Percentiles rank a stretch among this genome's conserved stretches.
Conservation (phyloP, 2,329 filamentous ascomycete species). For the Neopestalotiopsis sp. region DNA sequence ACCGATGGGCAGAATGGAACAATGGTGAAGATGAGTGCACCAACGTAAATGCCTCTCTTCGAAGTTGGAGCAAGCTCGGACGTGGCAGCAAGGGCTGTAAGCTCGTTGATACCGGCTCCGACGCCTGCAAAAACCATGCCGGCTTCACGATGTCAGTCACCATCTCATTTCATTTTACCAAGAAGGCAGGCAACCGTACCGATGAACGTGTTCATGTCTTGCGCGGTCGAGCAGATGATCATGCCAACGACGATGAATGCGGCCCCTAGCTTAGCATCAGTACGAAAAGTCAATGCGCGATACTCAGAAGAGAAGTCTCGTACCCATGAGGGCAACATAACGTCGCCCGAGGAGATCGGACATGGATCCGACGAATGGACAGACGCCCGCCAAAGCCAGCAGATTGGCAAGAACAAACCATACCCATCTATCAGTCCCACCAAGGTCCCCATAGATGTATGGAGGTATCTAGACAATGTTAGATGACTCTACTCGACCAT, state of each 20-base stretch:
- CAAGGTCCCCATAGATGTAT: conserved; percentile 65
- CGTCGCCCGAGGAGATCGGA: conserved; percentile 69
- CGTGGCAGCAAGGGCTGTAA: conserved; percentile 71
- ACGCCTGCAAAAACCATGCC: conserved; percentile 62
- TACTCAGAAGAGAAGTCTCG: not conserved
- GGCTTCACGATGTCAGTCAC: conserved; percentile 36
- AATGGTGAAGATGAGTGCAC: conserved; percentile 64
- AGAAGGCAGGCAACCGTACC: conserved; percentile 43
- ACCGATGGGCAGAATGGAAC: conserved; percentile 68
- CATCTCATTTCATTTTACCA: not conserved
- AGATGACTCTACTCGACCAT: conserved; percentile 6
- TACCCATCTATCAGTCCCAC: conserved; percentile 64
- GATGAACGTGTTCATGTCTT: conserved; percentile 67
- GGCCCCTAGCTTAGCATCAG: not conserved
- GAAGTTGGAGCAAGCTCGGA: conserved; percentile 71
- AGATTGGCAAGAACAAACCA: conserved; percentile 63
- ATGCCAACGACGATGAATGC: conserved; percentile 50
- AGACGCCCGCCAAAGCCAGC: conserved; percentile 61
- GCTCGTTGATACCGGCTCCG: conserved; percentile 71
- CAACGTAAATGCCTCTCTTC: conserved; percentile 69
- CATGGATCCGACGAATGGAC: conserved; percentile 69
- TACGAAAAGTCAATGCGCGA: not conserved
- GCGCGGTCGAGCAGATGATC: conserved; percentile 62
- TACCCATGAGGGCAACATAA: conserved; percentile 61
- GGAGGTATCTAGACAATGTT: conserved; percentile 48